phyloP scores from a whole-genome alignment of 257 asterid species.

The Nyctanthes arbortristis region DNA sequence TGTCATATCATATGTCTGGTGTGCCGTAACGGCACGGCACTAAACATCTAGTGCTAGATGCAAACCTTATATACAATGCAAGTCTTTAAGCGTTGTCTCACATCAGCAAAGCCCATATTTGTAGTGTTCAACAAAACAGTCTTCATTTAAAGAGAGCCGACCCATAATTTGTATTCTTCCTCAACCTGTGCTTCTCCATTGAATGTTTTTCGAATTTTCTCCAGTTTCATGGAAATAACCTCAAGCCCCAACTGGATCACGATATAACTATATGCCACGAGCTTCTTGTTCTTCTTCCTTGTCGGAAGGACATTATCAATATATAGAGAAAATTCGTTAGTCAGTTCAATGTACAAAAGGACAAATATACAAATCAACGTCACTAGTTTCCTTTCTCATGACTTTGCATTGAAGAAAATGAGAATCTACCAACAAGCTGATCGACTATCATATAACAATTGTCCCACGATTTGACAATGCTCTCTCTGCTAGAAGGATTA shows the following conservation, averaged over 20 bases:
- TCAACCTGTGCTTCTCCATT: neutral
- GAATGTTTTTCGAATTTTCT: neutral
- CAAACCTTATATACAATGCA: neutral
- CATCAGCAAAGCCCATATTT: neutral
- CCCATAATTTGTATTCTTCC: neutral
- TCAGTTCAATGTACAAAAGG: neutral
- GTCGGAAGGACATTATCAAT: neutral
- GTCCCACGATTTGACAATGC: neutral
- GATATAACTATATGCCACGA: neutral
- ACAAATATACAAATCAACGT: neutral
- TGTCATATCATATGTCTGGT: too few relatives aligned
- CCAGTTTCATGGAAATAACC: neutral
- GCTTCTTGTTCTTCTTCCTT: neutral
- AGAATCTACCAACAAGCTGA: neutral
- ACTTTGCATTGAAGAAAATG: neutral
- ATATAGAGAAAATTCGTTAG: too few relatives aligned
- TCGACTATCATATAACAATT: neutral
- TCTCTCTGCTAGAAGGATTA: neutral
- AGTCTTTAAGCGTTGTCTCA: neutral
- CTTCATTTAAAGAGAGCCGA: neutral
- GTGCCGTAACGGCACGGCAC: too few relatives aligned
- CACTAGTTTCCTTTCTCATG: neutral
- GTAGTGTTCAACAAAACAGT: neutral
- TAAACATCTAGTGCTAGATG: too few relatives aligned
- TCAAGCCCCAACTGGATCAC: neutral